Base-by-base conservation (phyloP, 352 stramenopile species). In the Phytopythium oedochilum region DNA sequence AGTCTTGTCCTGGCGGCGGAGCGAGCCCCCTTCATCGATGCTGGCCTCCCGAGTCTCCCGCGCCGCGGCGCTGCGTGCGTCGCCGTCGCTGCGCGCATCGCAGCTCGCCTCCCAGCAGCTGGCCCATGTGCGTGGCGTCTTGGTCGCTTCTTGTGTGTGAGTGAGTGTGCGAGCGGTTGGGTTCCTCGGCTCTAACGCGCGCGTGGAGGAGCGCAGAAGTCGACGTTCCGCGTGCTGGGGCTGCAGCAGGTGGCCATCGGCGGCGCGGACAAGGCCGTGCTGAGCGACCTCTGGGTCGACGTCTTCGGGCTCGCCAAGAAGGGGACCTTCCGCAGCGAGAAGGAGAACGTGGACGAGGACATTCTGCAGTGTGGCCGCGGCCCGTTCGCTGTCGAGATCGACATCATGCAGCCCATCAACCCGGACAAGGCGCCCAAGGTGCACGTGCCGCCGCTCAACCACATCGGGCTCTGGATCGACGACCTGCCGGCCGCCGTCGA, bases 301-400 rank as follows among this genome's bases (percentile, higher is more conserved):
- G 73, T 86, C 26, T 83, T 97, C 26, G 86, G 88, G 3, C 57
- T 96, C 14, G 65, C 31, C 42, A 82, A 88, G 63, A 89, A 86
- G 46, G 69, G 75, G 39, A 66, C 69, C 23, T 92, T 89, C 67
- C 67, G 64, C 42, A 92, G 78, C 60, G 77, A 92, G 73, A 94
- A 84, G 47, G 97, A 99, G 77, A 99, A 99, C 72, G 97, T 99
- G 31, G 89, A 99, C 57, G 97, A 99, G 73, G 96, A 99, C 72
- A 98, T 99, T 54, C 66, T 99, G 42, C 66, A 88, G 53, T 83
- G 97, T 44, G 97, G 97, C 23, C 73, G 86, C 23, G 89, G 84
- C 23, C 86, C 95, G 18, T 94, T 96, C 57, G 79, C 85, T 2
- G 96, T 99, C 1, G 97, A 99, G 70, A 77, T 99, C 20, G 97